Conservation (phyloP, 768 basidiomycete genomes). For the Pulveroboletus sp. region DNA sequence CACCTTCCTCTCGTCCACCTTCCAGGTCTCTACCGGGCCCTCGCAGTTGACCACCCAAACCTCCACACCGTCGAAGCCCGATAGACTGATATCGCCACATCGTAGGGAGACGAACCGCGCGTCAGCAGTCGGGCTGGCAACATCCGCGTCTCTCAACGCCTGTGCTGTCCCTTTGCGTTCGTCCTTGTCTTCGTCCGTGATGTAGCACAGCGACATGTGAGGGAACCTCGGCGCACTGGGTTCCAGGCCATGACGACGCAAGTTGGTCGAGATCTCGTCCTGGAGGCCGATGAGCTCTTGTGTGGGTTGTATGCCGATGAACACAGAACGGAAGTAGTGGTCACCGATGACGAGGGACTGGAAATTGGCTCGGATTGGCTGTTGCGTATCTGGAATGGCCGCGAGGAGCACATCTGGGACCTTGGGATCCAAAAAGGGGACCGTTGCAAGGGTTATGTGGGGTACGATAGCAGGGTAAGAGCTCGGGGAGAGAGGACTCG, state of each 20-base stretch:
- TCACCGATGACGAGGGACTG: slow-evolving; percentile 50
- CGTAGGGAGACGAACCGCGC: slow-evolving; percentile 20
- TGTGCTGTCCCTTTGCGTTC: slow-evolving; percentile 48
- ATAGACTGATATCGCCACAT: slow-evolving; percentile 32
- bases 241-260: slow-evolving; percentile 33
- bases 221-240: slow-evolving; percentile 56
- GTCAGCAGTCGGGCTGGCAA: slow-evolving; percentile 29
- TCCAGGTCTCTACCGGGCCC: slow-evolving; percentile 58
- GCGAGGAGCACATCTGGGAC: slow-evolving; percentile 29
- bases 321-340: slow-evolving; percentile 70
- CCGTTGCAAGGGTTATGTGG: slow-evolving; percentile 62
- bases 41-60: slow-evolving; percentile 59
- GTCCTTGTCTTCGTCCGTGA: slow-evolving; percentile 55
- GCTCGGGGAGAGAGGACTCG: slow-evolving; percentile 20
- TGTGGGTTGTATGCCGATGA: slow-evolving; percentile 46
- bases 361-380: slow-evolving; percentile 43
- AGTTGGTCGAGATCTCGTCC: slow-evolving; percentile 36
- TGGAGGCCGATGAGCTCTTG: slow-evolving; percentile 47
- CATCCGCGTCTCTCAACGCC: slow-evolving; percentile 36
- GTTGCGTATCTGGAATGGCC: slow-evolving; percentile 35
- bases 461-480: slow-evolving; percentile 62
- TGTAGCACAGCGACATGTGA: slow-evolving; percentile 72
- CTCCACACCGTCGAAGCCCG: slow-evolving; percentile 43
- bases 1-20: slow-evolving; percentile 40
- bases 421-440: slow-evolving; percentile 24